Percentiles rank a stretch among this genome's conserved stretches.
phyloP scores from a whole-genome alignment of 2,329 filamentous ascomycete genomes.

The Colletotrichum plurivorum region DNA sequence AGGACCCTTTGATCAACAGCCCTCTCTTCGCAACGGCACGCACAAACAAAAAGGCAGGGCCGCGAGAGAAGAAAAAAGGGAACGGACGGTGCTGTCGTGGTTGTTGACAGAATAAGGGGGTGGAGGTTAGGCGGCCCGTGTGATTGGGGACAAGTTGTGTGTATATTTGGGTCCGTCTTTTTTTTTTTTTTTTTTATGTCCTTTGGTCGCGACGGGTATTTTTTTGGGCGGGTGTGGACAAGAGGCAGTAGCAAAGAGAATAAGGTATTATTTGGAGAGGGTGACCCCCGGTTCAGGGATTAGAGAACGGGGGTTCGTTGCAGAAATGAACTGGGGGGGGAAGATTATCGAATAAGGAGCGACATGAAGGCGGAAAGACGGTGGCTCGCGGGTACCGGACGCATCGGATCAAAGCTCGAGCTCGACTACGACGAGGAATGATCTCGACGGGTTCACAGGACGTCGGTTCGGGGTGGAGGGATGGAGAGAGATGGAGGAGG shows the following conservation, averaged over 20 bases:
- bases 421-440: conserved; percentile 16
- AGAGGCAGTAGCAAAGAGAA: conserved; percentile 26
- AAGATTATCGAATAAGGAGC: conserved; percentile 41
- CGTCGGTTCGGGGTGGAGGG: neutral
- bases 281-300: conserved; percentile 31
- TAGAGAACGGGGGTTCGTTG: conserved; percentile 30
- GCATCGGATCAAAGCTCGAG: conserved; percentile 39
- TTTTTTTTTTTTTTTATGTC: conserved; percentile 20
- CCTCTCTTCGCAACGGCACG: conserved; percentile 27
- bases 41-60: conserved; percentile 22
- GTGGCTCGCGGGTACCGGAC: conserved; percentile 31
- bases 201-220: conserved; percentile 33
- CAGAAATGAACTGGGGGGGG: conserved; percentile 34
- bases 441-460: conserved; percentile 18
- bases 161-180: conserved; percentile 29
- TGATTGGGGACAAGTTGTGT: conserved; percentile 36
- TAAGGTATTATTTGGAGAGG: conserved; percentile 38
- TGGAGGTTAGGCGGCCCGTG: conserved; percentile 38
- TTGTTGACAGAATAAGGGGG: conserved; percentile 40
- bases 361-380: conserved; percentile 40
- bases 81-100: conserved; percentile 35
- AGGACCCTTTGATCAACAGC: conserved; percentile 40
- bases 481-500: conserved; percentile 1
- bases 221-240: conserved; percentile 25
- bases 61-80: conserved; percentile 5